Percentiles rank a stretch among this genome's conserved stretches.
Evolutionary conservation across 2,329 filamentous ascomycete genomes (phyloP).

Genomic region (Penicillium sp.): DNA sequence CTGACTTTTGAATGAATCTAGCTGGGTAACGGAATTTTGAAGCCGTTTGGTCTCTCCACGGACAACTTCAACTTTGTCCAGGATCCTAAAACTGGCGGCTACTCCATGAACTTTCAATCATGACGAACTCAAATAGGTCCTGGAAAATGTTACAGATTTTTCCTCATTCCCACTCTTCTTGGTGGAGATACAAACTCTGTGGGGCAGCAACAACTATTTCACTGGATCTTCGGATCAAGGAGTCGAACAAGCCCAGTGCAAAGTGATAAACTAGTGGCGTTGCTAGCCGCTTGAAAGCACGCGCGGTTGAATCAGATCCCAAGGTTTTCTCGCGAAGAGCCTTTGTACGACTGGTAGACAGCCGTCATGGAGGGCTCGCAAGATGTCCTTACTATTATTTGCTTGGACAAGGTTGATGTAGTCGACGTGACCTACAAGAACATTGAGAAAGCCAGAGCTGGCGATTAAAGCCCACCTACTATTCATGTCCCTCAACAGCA

Average conservation of each 20-base stretch:
- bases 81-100: constrained; percentile 86
- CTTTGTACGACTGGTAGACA: neutral
- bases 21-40: constrained; percentile 88
- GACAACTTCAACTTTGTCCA: constrained; percentile 95
- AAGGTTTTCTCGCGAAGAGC: too few species aligned
- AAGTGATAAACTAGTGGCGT: neutral
- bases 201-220: neutral
- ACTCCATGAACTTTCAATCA: constrained; percentile 83
- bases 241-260: neutral
- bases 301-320: too few species aligned
- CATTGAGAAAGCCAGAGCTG: neutral
- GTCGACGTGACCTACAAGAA: neutral
- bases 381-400: neutral
- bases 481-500: neutral
- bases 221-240: neutral
- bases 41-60: constrained; percentile 91
- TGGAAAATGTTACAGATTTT: neutral
- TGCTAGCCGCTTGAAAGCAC: neutral
- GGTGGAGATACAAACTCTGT: neutral
- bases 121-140: constrained; percentile 19
- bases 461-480: neutral
- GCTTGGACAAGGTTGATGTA: neutral
- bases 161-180: neutral
- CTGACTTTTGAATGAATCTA: constrained; percentile 38
- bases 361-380: neutral